Percentiles rank a stretch among this genome's conserved stretches.
phyloP scores from a whole-genome alignment of 2,329 filamentous ascomycete genomes.

The Sporothrix protearum region DNA sequence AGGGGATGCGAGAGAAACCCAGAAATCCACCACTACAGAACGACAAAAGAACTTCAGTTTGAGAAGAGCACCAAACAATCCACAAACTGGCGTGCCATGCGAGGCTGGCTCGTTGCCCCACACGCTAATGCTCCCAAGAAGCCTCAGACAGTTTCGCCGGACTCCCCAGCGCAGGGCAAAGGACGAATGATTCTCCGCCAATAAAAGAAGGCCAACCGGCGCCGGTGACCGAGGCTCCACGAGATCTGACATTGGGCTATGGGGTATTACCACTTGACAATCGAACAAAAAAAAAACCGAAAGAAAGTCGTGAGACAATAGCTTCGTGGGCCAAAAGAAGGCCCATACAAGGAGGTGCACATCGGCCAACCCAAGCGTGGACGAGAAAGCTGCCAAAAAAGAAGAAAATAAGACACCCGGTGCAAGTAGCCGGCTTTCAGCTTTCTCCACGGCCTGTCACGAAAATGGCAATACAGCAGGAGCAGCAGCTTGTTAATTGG shows the following conservation, averaged over 20 bases:
- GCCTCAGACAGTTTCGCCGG: background rate
- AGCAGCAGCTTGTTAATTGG: background rate
- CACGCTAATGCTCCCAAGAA: slow-evolving; percentile 21
- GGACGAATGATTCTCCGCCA: slow-evolving; percentile 28
- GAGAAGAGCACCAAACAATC: background rate
- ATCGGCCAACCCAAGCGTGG: background rate
- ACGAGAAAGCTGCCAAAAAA: background rate
- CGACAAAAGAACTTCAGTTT: background rate
- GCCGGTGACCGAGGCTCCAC: slow-evolving; percentile 3
- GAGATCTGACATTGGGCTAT: slow-evolving; percentile 1
- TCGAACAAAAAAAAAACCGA: background rate
- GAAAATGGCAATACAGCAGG: background rate
- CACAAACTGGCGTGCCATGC: background rate
- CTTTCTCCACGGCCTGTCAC: background rate
- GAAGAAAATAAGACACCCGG: too few relatives aligned
- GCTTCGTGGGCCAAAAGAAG: background rate
- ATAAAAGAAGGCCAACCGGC: slow-evolving; percentile 15
- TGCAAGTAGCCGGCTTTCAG: background rate
- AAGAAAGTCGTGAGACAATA: background rate
- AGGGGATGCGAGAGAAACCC: background rate
- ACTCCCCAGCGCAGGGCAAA: background rate
- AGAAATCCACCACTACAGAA: background rate
- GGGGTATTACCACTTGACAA: background rate
- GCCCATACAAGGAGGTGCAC: background rate
- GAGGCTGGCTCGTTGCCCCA: slow-evolving; percentile 22